Base-by-base conservation (phyloP, 768 basidiomycete species). In the Podaxis sp. region DNA sequence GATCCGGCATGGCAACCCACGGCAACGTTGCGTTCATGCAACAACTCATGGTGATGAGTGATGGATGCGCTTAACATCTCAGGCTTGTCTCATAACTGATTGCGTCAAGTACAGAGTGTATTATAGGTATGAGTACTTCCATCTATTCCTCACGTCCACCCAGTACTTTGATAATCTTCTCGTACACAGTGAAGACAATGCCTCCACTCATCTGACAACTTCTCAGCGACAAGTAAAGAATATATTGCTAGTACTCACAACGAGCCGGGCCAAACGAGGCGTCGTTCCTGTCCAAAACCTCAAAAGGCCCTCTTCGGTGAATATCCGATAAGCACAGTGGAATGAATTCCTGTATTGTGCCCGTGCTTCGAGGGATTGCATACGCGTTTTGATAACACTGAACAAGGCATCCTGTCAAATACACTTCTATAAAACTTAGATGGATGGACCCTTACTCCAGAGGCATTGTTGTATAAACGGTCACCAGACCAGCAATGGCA, bases 261-360 rank as follows among this genome's bases (percentile, higher is more conserved):
- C 89, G 54, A 99, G 73, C 29, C 97, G 82, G 6, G 86, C 85
- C 27, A 99, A 74, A 64, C 96, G 79, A 0, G 97, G 97, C 3
- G 96, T 96, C 6, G 96, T 94, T 2, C 97, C 97, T 2, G 91
- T 92, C 97, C 97, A 99, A 75, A 99, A 97, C 54, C 90, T 83
- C n/a, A 86, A 68, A 6, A 97, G 66, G 2, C 97, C 97, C 70
- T 98, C 95, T 73, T 98, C 96, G 0, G 89, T 94, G 66, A 94
- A 87, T 71, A 98, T 95, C 51, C 96, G 84, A 70, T 97, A 96
- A 4, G 88, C 96, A 68, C 96, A 98, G 68, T 98, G 95, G 77
- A 98, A 91, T 2, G 95, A 89, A 70, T 99, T 98, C 40, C 88
- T 86, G 72, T 98, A 99, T 63, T 94, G 89, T 24, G 80, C 75